These are phyloP conservation scores for Calonectria crousiana DNA, from an alignment of 2,329 filamentous ascomycete species.

Conservation along the genomic window DNA sequence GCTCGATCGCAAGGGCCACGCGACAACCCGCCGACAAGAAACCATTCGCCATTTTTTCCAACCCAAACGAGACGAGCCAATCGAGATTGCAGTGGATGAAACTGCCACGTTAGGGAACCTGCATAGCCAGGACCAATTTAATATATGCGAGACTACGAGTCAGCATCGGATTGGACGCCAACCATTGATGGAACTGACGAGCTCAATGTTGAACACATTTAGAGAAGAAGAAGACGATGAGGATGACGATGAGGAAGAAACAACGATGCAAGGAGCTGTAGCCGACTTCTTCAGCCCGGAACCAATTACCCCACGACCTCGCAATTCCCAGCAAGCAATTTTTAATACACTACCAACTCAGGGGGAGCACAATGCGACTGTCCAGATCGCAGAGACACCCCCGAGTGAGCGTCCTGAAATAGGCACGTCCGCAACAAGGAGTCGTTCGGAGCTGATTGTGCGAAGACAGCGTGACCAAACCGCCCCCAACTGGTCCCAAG, in stretches of 20 bases:
- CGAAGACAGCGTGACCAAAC: constrained; percentile 9
- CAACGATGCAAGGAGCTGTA: constrained; percentile 5
- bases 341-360: not conserved
- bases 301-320: constrained; percentile 16
- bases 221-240: constrained; percentile 33
- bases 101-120: constrained; percentile 45
- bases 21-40: constrained; percentile 29
- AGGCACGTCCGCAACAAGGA: constrained; percentile 15
- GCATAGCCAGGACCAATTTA: constrained; percentile 16
- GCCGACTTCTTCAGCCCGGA: constrained; percentile 15
- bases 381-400: not conserved
- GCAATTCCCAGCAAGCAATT: not conserved
- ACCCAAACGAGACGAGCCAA: constrained; percentile 36
- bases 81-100: constrained; percentile 51
- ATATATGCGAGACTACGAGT: constrained; percentile 20
- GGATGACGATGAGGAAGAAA: constrained; percentile 13
- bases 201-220: constrained; percentile 35
- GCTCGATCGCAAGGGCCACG: constrained; percentile 9
- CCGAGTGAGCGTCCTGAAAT: constrained; percentile 18
- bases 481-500: constrained; percentile 5
- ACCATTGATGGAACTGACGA: constrained; percentile 40
- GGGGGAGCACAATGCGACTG: not conserved
- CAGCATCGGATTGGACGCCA: constrained; percentile 27
- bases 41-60: constrained; percentile 50
- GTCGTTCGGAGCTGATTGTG: constrained; percentile 23